A percentile compares a stretch with the other conserved stretches of the same genome.
These are phyloP conservation scores for Spergularia azorica DNA, from an alignment of 179 eudicot species.

Conservation along the genomic window DNA sequence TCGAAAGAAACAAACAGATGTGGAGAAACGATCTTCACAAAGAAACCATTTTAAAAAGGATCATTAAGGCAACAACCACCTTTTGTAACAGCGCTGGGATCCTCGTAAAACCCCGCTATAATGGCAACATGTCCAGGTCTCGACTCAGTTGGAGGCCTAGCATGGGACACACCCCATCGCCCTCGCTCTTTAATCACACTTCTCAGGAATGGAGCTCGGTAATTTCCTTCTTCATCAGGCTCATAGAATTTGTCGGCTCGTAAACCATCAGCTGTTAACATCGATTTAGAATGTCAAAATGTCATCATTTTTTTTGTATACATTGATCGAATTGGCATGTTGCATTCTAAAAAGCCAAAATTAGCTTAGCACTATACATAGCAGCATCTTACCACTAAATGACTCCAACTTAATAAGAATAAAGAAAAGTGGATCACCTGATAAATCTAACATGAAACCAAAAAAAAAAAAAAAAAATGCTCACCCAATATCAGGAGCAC, in stretches of 20 bases:
- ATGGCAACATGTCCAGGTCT: conserved; percentile 99
- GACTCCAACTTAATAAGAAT: background rate
- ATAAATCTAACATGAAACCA: background rate
- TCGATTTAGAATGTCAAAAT: conserved; percentile 3
- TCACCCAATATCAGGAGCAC: background rate
- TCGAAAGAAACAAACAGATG: background rate
- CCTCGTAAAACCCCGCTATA: conserved; percentile 97
- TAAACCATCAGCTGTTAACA: conserved; percentile 87
- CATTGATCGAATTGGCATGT: background rate
- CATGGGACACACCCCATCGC: conserved; percentile 99
- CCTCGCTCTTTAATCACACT: conserved; percentile 77
- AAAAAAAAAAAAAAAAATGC: background rate
- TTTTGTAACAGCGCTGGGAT: conserved; percentile 98
- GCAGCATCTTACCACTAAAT: background rate
- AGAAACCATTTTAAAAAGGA: background rate
- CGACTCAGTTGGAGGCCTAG: conserved; percentile 98
- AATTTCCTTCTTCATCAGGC: conserved; percentile 78
- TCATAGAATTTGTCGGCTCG: conserved; percentile 96
- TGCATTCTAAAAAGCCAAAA: background rate
- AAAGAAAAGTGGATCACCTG: background rate
- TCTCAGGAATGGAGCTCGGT: conserved; percentile 90
- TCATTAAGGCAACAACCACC: conserved; percentile 38
- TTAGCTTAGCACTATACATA: background rate
- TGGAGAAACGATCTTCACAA: background rate
- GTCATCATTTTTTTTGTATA: background rate